phyloP scores from a whole-genome alignment of 2,329 filamentous ascomycete genomes.

The Fusarium sp. region DNA sequence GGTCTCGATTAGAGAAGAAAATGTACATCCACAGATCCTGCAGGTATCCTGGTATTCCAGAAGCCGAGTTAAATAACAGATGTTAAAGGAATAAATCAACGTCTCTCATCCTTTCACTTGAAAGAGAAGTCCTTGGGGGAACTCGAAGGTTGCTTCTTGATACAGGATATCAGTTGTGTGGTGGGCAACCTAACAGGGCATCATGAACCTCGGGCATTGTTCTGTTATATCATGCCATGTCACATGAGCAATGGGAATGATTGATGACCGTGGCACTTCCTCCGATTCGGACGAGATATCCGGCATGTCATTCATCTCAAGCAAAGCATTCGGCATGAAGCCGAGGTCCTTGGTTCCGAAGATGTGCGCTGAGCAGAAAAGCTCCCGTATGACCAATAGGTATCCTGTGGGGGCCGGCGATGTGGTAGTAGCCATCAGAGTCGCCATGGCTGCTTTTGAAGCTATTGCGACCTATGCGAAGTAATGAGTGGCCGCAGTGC shows the following conservation, averaged over 20 bases:
- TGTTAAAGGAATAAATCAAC: not conserved
- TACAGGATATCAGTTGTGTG: no score
- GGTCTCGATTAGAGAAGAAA: constrained; percentile 20
- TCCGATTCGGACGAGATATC: constrained; percentile 23
- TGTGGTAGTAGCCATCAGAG: not conserved
- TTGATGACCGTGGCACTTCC: not conserved
- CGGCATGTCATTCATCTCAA: constrained; percentile 7
- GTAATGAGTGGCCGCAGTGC: not conserved
- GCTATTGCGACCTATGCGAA: not conserved
- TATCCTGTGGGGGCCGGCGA: not conserved
- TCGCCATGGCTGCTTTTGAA: not conserved
- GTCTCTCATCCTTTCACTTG: not conserved
- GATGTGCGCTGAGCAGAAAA: constrained; percentile 11
- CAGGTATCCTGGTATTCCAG: not conserved
- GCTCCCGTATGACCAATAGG: constrained; percentile 30
- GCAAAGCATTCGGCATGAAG: constrained; percentile 24
- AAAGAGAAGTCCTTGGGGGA: not conserved
- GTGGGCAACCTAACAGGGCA: not conserved
- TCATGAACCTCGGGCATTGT: constrained; percentile 11
- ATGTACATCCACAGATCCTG: constrained; percentile 27
- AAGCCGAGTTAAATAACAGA: not conserved
- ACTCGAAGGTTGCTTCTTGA: not conserved
- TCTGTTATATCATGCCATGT: not conserved
- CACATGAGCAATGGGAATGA: constrained; percentile 14
- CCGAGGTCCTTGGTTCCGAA: constrained; percentile 28